Base-by-base conservation (phyloP, 2,329 filamentous ascomycete species). In the Aspergillus sp. region DNA sequence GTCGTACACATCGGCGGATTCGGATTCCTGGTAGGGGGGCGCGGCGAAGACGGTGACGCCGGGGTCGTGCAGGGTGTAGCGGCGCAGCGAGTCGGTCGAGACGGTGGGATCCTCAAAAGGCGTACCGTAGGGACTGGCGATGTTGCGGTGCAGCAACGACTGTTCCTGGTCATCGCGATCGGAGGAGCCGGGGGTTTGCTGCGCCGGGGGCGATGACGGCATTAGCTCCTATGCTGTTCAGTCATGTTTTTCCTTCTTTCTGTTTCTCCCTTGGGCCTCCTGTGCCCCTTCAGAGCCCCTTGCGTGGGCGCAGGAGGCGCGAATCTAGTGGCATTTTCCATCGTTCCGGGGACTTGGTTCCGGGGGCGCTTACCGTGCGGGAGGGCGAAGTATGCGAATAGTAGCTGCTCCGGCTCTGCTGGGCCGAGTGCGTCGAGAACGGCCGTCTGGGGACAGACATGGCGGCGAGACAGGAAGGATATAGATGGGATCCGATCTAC, bases 21-120 rank as follows among this genome's bases (percentile, higher is more conserved):
- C 86, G 71, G 80, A 81, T 58, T 87, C 84, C 58, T 86, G 82
- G 50, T 81, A 76, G 29, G 70, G 67, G 14, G 67, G 65, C 54
- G 69, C 69, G 51, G 71, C 66, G 81, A 61, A 87, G 79, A 58
- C 80, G 80, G 63, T 76, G 76, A 64, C 83, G 78, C 82, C 83
- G 67, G 80, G 59, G 36, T 68, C 66, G 2, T 68, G 66, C n/a
- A 68, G 53, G 21, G 66, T 67, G 45, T 68, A 68, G 20, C 66
- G 66, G 25, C 64, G 64, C 19, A 67, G 54, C 23, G 65, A 66
- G 51, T 68, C 66, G 49, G 59, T 60, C 10, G 65, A 67, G 31
- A 60, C 53, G 57, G 86, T 73, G 51, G 72, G 71, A 48, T 78
- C 76, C 50, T 79, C 77, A 54, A 76, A 79, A 17, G 74, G 74